A percentile compares a stretch with the other conserved stretches of the same genome.
These are phyloP conservation scores for Beta corolliflora DNA, from an alignment of 179 eudicot genomes.

Conservation along the genomic window DNA sequence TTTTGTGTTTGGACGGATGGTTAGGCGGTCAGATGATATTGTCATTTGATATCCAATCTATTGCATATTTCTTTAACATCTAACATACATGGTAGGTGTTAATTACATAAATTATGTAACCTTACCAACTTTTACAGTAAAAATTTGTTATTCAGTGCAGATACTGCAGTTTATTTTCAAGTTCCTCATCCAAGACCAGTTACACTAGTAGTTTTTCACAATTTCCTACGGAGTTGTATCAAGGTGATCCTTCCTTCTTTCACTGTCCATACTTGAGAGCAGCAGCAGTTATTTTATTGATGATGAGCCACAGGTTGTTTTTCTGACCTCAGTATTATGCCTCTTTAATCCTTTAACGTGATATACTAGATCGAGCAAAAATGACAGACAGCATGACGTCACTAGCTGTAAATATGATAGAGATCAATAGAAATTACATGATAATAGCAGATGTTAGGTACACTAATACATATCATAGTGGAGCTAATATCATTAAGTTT, in stretches of 20 bases:
- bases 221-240: not conserved
- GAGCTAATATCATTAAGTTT: conserved; percentile 23
- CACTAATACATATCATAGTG: conserved; percentile 14
- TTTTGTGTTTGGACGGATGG: not conserved
- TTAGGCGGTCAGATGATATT: not conserved
- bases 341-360: not conserved
- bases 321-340: conserved; percentile 8
- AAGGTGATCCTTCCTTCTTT: not conserved
- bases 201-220: not conserved
- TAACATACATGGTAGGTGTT: not conserved
- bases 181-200: not conserved
- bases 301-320: conserved; percentile 4
- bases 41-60: not conserved
- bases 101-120: not conserved
- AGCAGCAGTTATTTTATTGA: conserved; percentile 8
- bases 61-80: not conserved
- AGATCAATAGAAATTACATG: conserved; percentile 3
- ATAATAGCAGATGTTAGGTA: conserved; percentile 8
- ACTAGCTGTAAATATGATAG: conserved; percentile 12
- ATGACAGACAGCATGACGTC: conserved; percentile 12
- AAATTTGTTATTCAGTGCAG: conserved; percentile 7
- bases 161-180: not conserved
- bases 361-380: not conserved
- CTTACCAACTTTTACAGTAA: not conserved
- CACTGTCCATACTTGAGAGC: not conserved